phyloP scores from a whole-genome alignment of 345 rosid genomes.

The Rhodamnia rubescens region DNA sequence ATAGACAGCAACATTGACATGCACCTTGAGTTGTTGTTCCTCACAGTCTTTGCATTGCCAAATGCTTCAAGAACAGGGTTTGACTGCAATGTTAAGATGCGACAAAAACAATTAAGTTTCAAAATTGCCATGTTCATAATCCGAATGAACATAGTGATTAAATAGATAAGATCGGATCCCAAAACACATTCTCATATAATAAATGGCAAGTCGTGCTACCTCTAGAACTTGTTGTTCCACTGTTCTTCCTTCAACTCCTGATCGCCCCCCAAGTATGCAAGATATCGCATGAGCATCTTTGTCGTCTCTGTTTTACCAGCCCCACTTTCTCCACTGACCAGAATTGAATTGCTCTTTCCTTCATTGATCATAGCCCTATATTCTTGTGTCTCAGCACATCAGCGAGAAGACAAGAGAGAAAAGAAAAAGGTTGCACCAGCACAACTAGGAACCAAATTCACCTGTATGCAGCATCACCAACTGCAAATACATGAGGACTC shows the following conservation, averaged over 20 bases:
- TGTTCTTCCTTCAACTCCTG: constrained; percentile 90
- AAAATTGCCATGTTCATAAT: not conserved
- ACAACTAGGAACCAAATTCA: not conserved
- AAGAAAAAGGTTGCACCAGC: not conserved
- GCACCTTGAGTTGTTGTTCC: constrained; percentile 92
- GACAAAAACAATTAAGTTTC: not conserved
- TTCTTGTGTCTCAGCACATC: constrained; percentile 9
- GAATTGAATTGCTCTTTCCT: constrained; percentile 82
- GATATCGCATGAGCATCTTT: constrained; percentile 93
- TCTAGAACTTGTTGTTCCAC: constrained; percentile 96
- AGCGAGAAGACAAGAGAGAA: constrained; percentile 7
- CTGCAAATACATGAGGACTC: constrained; percentile 94
- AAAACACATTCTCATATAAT: not conserved
- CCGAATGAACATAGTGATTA: not conserved
- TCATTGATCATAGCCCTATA: constrained; percentile 85
- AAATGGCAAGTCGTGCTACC: constrained; percentile 24
- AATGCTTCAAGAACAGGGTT: constrained; percentile 98
- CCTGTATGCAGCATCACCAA: constrained; percentile 93
- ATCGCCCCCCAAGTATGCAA: constrained; percentile 87
- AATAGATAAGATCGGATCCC: not conserved
- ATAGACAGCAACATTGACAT: not conserved
- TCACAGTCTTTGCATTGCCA: constrained; percentile 92
- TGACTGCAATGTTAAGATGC: constrained; percentile 38
- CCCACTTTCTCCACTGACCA: constrained; percentile 98
- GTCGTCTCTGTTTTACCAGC: constrained; percentile 99